Percentiles rank a stretch among this genome's conserved stretches.
Evolutionary conservation across 2,329 filamentous ascomycete species (phyloP).

Genomic region (Daldinia eschscholtzii): DNA sequence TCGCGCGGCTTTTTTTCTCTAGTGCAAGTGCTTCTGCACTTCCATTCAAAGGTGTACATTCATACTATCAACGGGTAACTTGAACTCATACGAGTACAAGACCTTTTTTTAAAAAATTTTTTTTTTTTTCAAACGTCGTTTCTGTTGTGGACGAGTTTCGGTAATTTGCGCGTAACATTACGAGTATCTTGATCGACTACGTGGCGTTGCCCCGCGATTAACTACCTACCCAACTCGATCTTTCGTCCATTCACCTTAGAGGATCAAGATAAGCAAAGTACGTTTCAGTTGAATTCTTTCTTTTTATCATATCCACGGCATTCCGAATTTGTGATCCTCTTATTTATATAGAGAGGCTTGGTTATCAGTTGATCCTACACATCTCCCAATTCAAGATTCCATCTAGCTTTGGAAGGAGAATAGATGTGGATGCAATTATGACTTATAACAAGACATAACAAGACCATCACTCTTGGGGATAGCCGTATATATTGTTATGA

Average conservation of each 20-base stretch:
- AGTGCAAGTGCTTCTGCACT: slow-evolving; percentile 34
- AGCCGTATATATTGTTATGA: slow-evolving; percentile 41
- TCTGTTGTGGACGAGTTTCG: not conserved
- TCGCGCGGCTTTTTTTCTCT: slow-evolving; percentile 26
- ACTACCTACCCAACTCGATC: slow-evolving; percentile 17
- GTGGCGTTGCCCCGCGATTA: slow-evolving; percentile 31
- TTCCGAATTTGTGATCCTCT: not conserved
- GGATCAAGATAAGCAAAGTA: slow-evolving; percentile 1
- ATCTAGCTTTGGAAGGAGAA: not conserved
- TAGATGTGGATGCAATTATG: not conserved
- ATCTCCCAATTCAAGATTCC: slow-evolving; percentile 15
- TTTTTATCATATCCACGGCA: not conserved
- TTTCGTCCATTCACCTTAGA: not conserved
- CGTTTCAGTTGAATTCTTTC: not conserved
- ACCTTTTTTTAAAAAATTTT: not conserved
- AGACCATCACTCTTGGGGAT: not conserved
- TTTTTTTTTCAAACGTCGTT: not conserved
- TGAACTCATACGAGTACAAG: slow-evolving; percentile 16
- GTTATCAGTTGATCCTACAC: slow-evolving; percentile 12
- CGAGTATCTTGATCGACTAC: slow-evolving; percentile 16
- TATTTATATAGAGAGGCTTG: slow-evolving; percentile 3
- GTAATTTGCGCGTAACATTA: slow-evolving; percentile 37
- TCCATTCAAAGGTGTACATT: slow-evolving; percentile 20
- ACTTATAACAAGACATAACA: slow-evolving; percentile 10
- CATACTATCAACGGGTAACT: slow-evolving; percentile 6